phyloP scores from a whole-genome alignment of 305 asterid species.

The Vinca major region DNA sequence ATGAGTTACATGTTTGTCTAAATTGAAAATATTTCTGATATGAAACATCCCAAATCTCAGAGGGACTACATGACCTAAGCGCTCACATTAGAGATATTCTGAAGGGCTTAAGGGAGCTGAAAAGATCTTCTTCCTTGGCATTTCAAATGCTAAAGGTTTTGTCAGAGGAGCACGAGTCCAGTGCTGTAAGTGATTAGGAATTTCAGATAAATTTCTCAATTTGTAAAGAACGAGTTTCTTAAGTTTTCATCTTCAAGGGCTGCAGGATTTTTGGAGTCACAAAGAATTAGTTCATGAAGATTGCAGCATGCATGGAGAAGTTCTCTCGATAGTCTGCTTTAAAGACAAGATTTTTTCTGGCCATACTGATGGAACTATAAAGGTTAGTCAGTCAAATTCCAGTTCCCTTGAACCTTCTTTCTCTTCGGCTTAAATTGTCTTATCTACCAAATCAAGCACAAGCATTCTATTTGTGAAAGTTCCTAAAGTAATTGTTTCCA shows the following conservation, averaged over 20 bases:
- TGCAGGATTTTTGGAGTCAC: constrained; percentile 78
- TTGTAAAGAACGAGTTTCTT: not conserved
- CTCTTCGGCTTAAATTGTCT: not conserved
- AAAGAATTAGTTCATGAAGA: constrained; percentile 50
- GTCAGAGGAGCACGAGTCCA: constrained; percentile 62
- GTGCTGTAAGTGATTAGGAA: constrained; percentile 40
- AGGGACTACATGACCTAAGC: constrained; percentile 54
- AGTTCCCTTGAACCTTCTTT: not conserved
- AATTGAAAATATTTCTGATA: constrained; percentile 13
- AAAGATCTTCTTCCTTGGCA: constrained; percentile 59
- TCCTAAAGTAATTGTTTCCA: not conserved
- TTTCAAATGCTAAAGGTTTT: constrained; percentile 57
- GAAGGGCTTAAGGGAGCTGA: constrained; percentile 69
- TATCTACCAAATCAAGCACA: not conserved
- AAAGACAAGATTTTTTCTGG: constrained; percentile 56
- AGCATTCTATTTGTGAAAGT: not conserved
- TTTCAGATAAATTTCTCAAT: not conserved
- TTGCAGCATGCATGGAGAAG: constrained; percentile 66
- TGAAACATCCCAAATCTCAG: constrained; percentile 29
- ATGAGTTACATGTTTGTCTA: not conserved
- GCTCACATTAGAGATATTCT: constrained; percentile 56
- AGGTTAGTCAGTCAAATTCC: constrained; percentile 29
- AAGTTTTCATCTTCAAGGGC: constrained; percentile 7
- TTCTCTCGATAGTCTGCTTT: constrained; percentile 41
- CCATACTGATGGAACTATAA: constrained; percentile 77